A percentile compares a stretch with the other conserved stretches of the same genome.
phyloP scores from a whole-genome alignment of 1,284 basidiomycete genomes.

The Pseudozyma thailandica region DNA sequence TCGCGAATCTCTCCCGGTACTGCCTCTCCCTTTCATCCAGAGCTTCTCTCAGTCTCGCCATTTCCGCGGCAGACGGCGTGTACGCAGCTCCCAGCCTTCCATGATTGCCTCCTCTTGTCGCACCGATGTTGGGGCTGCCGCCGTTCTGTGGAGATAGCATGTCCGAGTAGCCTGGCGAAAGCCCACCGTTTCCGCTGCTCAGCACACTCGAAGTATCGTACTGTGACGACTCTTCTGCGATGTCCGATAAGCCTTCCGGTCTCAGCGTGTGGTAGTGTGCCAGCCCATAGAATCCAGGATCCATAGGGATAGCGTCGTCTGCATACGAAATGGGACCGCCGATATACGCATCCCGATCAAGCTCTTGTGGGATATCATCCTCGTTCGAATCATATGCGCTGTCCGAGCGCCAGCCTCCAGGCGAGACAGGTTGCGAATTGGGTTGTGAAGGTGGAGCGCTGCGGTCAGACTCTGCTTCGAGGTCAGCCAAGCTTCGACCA shows the following conservation, averaged over 20 bases:
- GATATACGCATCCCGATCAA: conserved; percentile 32
- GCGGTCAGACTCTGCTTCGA: conserved; percentile 34
- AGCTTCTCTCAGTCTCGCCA: conserved; percentile 42
- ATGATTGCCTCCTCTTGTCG: conserved; percentile 8
- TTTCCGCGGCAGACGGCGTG: conserved; percentile 32
- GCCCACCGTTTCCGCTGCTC: conserved; percentile 22
- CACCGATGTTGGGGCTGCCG: conserved; percentile 14
- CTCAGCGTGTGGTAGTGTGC: conserved; percentile 48
- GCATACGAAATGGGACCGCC: conserved; percentile 30
- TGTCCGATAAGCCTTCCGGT: conserved; percentile 57
- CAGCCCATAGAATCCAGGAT: conserved; percentile 46
- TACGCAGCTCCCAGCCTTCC: conserved; percentile 21
- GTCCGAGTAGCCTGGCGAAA: conserved; percentile 19
- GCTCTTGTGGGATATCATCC: conserved; percentile 22
- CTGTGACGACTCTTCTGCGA: conserved; percentile 56
- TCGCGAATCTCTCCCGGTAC: conserved; percentile 30
- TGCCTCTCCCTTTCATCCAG: conserved; percentile 42
- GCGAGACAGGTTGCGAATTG: conserved; percentile 24
- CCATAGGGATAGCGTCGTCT: conserved; percentile 46
- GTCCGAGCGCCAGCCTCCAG: conserved; percentile 14
- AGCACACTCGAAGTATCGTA: conserved; percentile 40
- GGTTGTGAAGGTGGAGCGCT: conserved; percentile 26
- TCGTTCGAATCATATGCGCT: conserved; percentile 17
- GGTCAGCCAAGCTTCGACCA: conserved; percentile 35
- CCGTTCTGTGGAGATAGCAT: conserved; percentile 21